Evolutionary conservation across 2,329 filamentous ascomycete genomes (phyloP), one percentile per base, ranked within the genome.

Genomic region (Triangularia setosa): DNA sequence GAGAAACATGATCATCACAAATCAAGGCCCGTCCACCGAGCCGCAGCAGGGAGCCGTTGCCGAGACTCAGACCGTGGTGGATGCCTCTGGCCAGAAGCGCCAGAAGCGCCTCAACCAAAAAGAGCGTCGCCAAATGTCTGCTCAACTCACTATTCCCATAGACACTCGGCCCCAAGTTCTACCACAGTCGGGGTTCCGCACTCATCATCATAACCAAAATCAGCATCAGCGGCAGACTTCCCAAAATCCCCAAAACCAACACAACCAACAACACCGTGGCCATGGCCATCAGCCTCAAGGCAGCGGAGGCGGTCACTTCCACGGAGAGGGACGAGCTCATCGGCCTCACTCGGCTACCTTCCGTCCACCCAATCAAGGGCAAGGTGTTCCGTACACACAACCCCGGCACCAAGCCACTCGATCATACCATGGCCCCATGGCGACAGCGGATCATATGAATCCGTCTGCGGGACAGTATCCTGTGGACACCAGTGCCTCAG

Each of bases 81-180:
- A 62, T 44, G 18, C 40, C 18, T 21, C 40, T 21, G 40, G 40
- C 7, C 40, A 48, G 40, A 48, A 25, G 24, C 24, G 35, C 6
- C 77, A 78, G 69, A 86, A 81, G 69, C 83, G 86, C 23, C 82
- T 79, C 2, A 89, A 89, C 65, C 87, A 89, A 71, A 86, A 86
- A 1, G 84, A 88, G 69, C 80, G 86, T 58, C 82, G 86, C 23
- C 84, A 88, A 70, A 85, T 87, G 83, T 87, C 80, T 63, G 80
- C 85, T 4, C 83, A 88, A 67, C 70, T 87, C 18, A 81, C 83
- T 0, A 82, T 88, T 55, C 80, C 84, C 4, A 79, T 88, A 60
- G 83, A 87, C 65, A 73, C 79, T 12, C 79, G 79, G 62, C 71
- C 75, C 18, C 74, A 76, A 16, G 69, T 72, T 60, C 65, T 72